Percentiles rank a stretch among this genome's conserved stretches.
These are phyloP conservation scores for Maudiozyma bulderi DNA, from an alignment of 805 yeast species.

Conservation along the genomic window DNA sequence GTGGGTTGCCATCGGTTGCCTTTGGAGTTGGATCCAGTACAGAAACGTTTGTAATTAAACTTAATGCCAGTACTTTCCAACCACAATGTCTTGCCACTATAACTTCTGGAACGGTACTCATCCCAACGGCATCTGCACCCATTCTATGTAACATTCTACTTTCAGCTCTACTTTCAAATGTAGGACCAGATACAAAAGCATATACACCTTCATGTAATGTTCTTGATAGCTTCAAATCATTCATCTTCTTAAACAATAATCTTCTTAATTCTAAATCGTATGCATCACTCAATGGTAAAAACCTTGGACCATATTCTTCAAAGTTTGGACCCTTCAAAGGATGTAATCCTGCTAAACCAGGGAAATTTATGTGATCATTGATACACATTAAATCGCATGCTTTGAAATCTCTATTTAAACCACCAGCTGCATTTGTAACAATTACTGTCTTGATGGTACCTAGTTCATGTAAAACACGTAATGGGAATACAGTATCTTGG, in stretches of 20 bases:
- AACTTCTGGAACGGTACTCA: constrained; percentile 97
- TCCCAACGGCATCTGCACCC: constrained; percentile 94
- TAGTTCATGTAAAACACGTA: constrained; percentile 60
- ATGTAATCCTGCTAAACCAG: constrained; percentile 83
- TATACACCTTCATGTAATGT: constrained; percentile 79
- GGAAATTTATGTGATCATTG: constrained; percentile 80
- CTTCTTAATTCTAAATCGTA: constrained; percentile 68
- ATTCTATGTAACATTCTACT: constrained; percentile 56
- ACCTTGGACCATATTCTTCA: constrained; percentile 73
- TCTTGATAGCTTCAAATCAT: constrained; percentile 41
- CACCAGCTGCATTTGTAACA: constrained; percentile 97
- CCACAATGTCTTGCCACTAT: constrained; percentile 86
- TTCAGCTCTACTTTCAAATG: constrained; percentile 89
- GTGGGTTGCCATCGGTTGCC: constrained; percentile 47
- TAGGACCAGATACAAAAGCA: constrained; percentile 82
- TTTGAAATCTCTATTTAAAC: constrained; percentile 51
- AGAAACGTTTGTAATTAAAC: constrained; percentile 78
- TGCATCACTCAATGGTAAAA: constrained; percentile 82
- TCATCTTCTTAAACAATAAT: constrained; percentile 46
- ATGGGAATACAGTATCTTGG: constrained; percentile 74
- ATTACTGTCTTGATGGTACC: constrained; percentile 49
- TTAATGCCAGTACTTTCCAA: constrained; percentile 70
- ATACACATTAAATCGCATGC: constrained; percentile 91
- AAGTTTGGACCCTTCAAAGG: constrained; percentile 84
- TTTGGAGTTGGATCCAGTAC: constrained; percentile 61